A percentile compares a stretch with the other conserved stretches of the same genome.
These are phyloP conservation scores for Biscogniauxia sp. DNA, from an alignment of 2,329 filamentous ascomycete species.

Conservation along the genomic window DNA sequence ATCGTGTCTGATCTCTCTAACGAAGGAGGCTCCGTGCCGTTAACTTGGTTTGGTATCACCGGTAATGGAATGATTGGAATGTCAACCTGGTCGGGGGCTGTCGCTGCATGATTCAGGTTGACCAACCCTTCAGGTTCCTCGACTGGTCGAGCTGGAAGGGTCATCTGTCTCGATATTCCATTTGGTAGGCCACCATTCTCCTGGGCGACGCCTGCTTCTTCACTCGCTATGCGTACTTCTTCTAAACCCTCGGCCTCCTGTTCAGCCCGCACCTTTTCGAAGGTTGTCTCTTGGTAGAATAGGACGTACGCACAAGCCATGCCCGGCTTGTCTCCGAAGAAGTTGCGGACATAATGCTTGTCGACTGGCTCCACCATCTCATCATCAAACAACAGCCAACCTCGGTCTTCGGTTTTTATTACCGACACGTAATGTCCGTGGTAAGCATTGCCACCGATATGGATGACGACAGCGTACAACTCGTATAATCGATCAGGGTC, in stretches of 20 bases:
- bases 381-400: slow-evolving; percentile 96
- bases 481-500: slow-evolving; percentile 94
- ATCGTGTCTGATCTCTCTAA: slow-evolving; percentile 27
- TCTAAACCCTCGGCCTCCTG: slow-evolving; percentile 76
- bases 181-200: slow-evolving; percentile 45
- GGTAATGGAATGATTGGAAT: slow-evolving; percentile 28
- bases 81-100: slow-evolving; percentile 48
- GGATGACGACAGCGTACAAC: slow-evolving; percentile 93
- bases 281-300: slow-evolving; percentile 91
- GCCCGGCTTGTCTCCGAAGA: slow-evolving; percentile 90
- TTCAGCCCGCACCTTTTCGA: slow-evolving; percentile 68
- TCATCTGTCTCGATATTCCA: slow-evolving; percentile 49
- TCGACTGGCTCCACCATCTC: slow-evolving; percentile 98
- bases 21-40: slow-evolving; percentile 17
- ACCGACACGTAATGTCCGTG: slow-evolving; percentile 98
- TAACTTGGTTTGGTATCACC: slow-evolving; percentile 29
- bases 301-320: slow-evolving; percentile 94
- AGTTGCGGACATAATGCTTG: slow-evolving; percentile 93
- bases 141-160: slow-evolving; percentile 45
- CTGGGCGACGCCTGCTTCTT: slow-evolving; percentile 55
- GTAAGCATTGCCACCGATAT: slow-evolving; percentile 94
- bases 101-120: slow-evolving; percentile 64
- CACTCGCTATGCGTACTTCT: slow-evolving; percentile 56
- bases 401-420: slow-evolving; percentile 93
- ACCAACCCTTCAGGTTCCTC: slow-evolving; percentile 53